Evolutionary conservation across 78 protist species (phyloP).

Genomic region (Protostelium mycophagum): DNA sequence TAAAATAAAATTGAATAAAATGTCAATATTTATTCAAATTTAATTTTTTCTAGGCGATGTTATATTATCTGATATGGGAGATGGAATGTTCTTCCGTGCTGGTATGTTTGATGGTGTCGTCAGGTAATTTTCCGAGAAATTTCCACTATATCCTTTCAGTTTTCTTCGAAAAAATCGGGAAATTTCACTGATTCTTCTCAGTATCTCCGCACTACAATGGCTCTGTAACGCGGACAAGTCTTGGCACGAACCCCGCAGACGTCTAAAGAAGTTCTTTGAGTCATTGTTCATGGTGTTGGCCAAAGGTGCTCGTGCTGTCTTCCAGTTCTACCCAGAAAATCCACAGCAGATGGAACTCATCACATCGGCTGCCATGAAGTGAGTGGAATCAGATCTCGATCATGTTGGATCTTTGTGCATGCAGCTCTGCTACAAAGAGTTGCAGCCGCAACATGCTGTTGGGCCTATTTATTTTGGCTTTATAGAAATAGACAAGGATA

Average conservation of each 20-base stretch:
- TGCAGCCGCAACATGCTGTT: too few relatives aligned
- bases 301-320: constrained; percentile 62
- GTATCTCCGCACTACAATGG: constrained; percentile 95
- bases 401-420: too few relatives aligned
- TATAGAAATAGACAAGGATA: too few relatives aligned
- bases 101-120: constrained; percentile 88
- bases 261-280: constrained; percentile 81
- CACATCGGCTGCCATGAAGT: constrained; percentile 72
- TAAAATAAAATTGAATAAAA: too few relatives aligned
- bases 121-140: constrained; percentile 14
- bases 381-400: too few relatives aligned
- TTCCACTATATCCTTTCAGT: background rate
- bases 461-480: too few relatives aligned
- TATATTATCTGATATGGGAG: constrained; percentile 83
- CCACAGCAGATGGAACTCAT: constrained; percentile 82
- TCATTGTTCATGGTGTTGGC: constrained; percentile 69
- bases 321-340: constrained; percentile 86
- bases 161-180: constrained; percentile 4
- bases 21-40: too few relatives aligned
- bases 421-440: too few relatives aligned
- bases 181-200: constrained; percentile 1
- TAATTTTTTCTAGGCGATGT: too few relatives aligned
- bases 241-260: constrained; percentile 67
- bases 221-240: constrained; percentile 87
- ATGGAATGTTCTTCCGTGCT: constrained; percentile 80